Evolutionary conservation across 2,329 filamentous ascomycete species (phyloP).

Genomic region (Metarhizium album): DNA sequence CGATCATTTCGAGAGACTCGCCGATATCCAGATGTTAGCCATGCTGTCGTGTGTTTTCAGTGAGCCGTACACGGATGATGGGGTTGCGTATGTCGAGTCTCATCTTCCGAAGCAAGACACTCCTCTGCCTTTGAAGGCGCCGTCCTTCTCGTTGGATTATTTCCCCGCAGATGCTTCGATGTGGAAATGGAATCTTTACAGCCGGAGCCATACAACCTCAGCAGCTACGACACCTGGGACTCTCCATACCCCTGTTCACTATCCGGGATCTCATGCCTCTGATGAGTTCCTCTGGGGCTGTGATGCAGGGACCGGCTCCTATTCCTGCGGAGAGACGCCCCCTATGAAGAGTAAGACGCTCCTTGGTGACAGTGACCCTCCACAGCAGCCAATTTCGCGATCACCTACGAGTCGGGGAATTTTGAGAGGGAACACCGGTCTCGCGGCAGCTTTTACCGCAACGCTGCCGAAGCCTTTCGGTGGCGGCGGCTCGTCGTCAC

Average conservation of each 20-base stretch:
- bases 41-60: conserved; percentile 63
- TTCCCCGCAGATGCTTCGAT: conserved; percentile 47
- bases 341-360: conserved; percentile 39
- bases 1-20: conserved; percentile 48
- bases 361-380: conserved; percentile 32
- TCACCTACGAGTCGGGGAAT: conserved; percentile 46
- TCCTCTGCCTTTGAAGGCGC: conserved; percentile 53
- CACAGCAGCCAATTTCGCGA: conserved; percentile 44
- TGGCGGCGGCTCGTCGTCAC: conserved; percentile 30
- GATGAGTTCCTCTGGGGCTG: conserved; percentile 42
- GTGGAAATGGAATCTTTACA: conserved; percentile 46
- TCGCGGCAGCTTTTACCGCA: conserved; percentile 44
- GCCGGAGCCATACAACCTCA: conserved; percentile 42
- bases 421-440: conserved; percentile 41
- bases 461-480: conserved; percentile 40
- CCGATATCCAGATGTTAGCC: conserved; percentile 59
- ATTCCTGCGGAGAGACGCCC: conserved; percentile 52
- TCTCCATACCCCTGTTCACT: conserved; percentile 42
- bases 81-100: conserved; percentile 46
- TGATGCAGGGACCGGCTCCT: conserved; percentile 45
- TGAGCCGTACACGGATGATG: conserved; percentile 45
- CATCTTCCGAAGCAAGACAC: conserved; percentile 48
- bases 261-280: conserved; percentile 46
- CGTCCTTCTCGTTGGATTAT: conserved; percentile 56
- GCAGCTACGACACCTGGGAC: conserved; percentile 45